Evolutionary conservation across 176 grass and related monocot genomes (phyloP), one percentile per base, ranked within the genome.

Genomic region (Cenchrus americanus): DNA sequence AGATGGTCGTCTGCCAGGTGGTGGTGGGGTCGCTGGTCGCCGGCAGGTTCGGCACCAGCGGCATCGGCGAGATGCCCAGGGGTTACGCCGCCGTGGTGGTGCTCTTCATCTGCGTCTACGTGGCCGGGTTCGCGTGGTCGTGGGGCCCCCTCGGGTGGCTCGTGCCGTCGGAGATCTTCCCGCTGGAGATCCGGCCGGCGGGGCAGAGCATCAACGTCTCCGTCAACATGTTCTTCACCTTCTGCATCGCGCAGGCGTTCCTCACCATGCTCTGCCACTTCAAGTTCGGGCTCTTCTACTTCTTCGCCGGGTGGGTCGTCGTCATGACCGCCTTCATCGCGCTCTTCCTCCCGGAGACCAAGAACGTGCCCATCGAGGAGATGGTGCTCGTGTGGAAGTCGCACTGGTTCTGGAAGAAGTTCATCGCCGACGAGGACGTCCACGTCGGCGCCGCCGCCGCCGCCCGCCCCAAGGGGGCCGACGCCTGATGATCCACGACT

Each of bases 161-260:
- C 30, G 97, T 99, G 26, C 97, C 97, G 11, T 94, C 91, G 60
- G 97, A 99, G 88, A 99, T 99, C 63, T 99, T 99, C 81, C 97
- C 97, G 67, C 87, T 99, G 19, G 97, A 99, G 87, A 99, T 99
- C 84, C 76, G 97, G 19, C 76, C 96, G 21, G 96, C 96, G 4
- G 96, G 96, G n/a, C 96, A 98, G 89, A 98, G 96, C 79, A 95
- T 98, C 83, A 98, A 95, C 82, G 95, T 98, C 5, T 87, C 95
- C 1, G 92, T 98, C 2, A 98, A 98, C 92, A 98, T 98, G 96
- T 71, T 95, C 84, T 98, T 98, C 91, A 98, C 96, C 80, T 98
- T 98, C 88, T 66, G 58, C 84, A 93, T 98, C 66, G 96, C 92
- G 23, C 96, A 98, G 85, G 92, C 93, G 0, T 98, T 98, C 85